Base-by-base conservation (phyloP, 140 eudicot genomes). In the Stevia rebaudiana region DNA sequence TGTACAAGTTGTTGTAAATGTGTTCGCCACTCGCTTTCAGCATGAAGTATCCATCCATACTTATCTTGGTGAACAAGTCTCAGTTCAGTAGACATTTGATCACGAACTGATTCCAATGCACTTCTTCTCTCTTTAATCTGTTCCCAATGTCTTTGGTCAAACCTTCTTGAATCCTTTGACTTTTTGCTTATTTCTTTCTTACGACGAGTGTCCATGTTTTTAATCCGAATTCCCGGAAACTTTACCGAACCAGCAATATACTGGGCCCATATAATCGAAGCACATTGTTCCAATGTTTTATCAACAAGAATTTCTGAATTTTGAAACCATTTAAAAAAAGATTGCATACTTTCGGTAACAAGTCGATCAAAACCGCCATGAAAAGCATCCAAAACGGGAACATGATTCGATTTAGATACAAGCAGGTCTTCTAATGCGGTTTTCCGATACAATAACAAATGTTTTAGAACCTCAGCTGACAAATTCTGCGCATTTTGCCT, bases 31-130 rank as follows among this genome's bases (percentile, higher is more conserved):
- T 88, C 97, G 62, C 97, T 88, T 70, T 94, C 99, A 61, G 99
- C 99, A 80, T 94, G 99, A 16, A 94, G 86, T 22, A 94, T 94
- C 99, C 99, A 94, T 35, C 99, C 99, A 57, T 94, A 88, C 63
- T 94, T 94, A 75, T 94, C 99, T 76, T 94, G 99, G 58, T 95
- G 96, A 50, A 94, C 80, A 66, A 94, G 95, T 62, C 99, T 77
- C 33, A 94, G 36, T 65, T 85, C 99, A 39, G 99, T 88, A 15
- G 82, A 84, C 95, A 94, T 72, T 19, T 83, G 76, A 74, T 94
- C 97, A 37, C 99, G 89, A 70, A 88, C 90, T 70, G 71, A 39
- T 56, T 88, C 94, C 73, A 94, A 81, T 5, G 95, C 90, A 64
- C 75, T 71, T 68, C 99, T 81, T 28, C 99, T 76, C 71, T 94